These are phyloP conservation scores for Pseudocercospora macadamiae DNA, from an alignment of 2,329 filamentous ascomycete species.

Conservation along the genomic window DNA sequence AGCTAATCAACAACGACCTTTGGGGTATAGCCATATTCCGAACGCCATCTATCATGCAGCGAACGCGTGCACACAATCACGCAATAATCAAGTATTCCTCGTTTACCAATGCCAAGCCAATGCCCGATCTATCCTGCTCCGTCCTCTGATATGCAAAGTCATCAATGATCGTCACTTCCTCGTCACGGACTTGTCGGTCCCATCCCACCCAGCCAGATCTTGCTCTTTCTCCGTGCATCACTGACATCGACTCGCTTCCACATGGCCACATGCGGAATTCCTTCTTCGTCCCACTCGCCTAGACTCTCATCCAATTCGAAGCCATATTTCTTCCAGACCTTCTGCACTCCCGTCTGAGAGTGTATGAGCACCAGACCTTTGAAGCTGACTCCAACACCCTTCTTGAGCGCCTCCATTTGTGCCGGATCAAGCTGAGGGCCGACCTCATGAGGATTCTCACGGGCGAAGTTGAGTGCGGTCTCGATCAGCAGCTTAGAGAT, in stretches of 20 bases:
- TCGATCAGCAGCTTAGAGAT: constrained; percentile 69
- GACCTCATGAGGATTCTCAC: constrained; percentile 57
- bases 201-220: constrained; percentile 25
- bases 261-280: constrained; percentile 85
- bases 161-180: no score
- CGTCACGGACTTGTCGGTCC: not conserved
- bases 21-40: no score
- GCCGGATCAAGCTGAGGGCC: constrained; percentile 40
- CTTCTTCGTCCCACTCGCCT: constrained; percentile 81
- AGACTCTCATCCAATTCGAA: constrained; percentile 73
- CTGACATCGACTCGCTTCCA: constrained; percentile 57
- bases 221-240: constrained; percentile 30
- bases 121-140: no score
- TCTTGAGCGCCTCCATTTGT: constrained; percentile 38
- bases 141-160: no score
- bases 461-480: constrained; percentile 69
- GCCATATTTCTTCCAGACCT: constrained; percentile 70
- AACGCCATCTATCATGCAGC: no score
- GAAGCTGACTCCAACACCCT: constrained; percentile 59
- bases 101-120: no score
- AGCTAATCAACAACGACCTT: no score
- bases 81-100: no score
- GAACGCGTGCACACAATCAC: no score
- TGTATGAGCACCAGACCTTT: constrained; percentile 77
- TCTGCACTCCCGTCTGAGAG: constrained; percentile 69